Evolutionary conservation across 352 stramenopile genomes (phyloP), one percentile per base, ranked within the genome.

Genomic region (Globisporangium ultimum): DNA sequence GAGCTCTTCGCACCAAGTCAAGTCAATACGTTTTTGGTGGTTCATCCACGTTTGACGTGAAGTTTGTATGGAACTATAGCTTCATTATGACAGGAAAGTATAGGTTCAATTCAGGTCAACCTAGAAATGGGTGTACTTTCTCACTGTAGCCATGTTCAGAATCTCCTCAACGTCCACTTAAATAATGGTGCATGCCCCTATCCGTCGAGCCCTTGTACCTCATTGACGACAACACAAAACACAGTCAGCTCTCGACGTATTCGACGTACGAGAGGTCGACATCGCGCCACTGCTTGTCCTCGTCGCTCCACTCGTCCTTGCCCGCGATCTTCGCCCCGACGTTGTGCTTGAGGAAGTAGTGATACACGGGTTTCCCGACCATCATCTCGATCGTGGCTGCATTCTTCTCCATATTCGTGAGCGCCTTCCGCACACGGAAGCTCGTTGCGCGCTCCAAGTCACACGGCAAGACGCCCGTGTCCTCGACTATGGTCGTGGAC

Each of bases 211-310:
- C 11, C 12, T 10, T 53, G 15, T 11, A 47, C 34, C 7, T 13
- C 14, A 36, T 17, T 17, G 6, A 7, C 11, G 12, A 10, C 11
- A 13, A 36, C 28, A 36, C 28, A 10, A 6, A 36, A 10, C 28
- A 36, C 28, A 36, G 28, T 71, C 53, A 91, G 22, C 69, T 79
- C 56, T 89, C 82, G 3, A 72, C 75, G 63, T 90, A 89, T 67
- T 89, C 82, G 67, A 90, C 80, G 55, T 89, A 88, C 10, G 80
- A 68, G 40, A 88, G 65, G 49, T 92, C 82, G 53, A 78, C 67
- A 40, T 71, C 54, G 6, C 78, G 65, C 82, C 78, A 92, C 18
- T 75, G 66, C 46, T 86, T 86, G 53, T 90, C 80, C 49, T 89
- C 74, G 10, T 89, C 72, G 4, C 52, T 81, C 82, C 82, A 91